These are phyloP conservation scores for Fusarium drepaniforme DNA, from an alignment of 2,329 filamentous ascomycete genomes.

Conservation along the genomic window DNA sequence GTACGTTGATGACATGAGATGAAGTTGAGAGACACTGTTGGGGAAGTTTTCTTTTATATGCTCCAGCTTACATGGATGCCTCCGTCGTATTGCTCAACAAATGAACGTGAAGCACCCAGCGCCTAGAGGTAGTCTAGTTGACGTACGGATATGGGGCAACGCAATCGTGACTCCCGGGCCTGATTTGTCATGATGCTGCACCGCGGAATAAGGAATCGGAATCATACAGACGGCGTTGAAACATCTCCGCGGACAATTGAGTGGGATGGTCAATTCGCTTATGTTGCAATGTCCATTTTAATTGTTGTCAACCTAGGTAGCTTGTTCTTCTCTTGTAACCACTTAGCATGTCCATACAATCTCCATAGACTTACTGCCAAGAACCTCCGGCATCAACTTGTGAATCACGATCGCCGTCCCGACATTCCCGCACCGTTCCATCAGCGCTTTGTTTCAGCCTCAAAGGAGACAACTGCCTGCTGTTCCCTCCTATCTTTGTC, in stretches of 20 bases:
- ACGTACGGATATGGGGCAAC: neutral
- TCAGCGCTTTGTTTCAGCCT: no score
- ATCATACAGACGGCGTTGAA: neutral
- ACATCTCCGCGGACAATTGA: neutral
- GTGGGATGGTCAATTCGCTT: neutral
- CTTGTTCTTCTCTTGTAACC: neutral
- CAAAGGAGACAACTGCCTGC: no score
- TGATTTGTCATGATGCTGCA: slow-evolving; percentile 31
- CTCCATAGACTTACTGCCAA: slow-evolving; percentile 68
- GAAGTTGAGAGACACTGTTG: neutral
- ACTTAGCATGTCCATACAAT: slow-evolving; percentile 45
- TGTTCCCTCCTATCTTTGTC: no score
- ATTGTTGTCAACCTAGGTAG: neutral
- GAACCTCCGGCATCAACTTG: slow-evolving; percentile 68
- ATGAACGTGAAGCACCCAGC: neutral
- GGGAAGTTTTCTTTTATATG: neutral
- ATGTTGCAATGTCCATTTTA: neutral
- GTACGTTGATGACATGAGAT: neutral
- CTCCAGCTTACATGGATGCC: neutral
- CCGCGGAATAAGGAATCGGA: neutral
- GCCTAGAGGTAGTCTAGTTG: neutral
- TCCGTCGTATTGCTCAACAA: neutral
- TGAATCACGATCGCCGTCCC: slow-evolving; percentile 64
- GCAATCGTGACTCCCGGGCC: neutral
- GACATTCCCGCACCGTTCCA: slow-evolving; percentile 69